Conservation (phyloP, 768 basidiomycete genomes). For the Leccinum rimulosum region DNA sequence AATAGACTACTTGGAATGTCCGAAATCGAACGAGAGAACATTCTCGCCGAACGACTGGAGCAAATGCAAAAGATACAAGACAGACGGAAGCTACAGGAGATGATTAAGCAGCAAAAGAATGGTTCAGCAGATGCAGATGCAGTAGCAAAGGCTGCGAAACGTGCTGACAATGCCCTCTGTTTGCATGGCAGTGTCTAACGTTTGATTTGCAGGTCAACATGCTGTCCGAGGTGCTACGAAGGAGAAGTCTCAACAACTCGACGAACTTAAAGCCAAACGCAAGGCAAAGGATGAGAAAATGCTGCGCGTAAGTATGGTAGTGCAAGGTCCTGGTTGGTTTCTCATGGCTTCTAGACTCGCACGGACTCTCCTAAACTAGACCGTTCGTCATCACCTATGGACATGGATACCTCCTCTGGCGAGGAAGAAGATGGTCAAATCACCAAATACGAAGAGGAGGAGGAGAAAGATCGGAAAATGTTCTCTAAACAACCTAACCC, state of each 20-base stretch:
- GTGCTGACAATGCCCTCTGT: conserved; percentile 40
- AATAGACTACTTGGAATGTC: conserved; percentile 73
- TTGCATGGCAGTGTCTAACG: conserved; percentile 8
- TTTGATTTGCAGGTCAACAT: conserved; percentile 59
- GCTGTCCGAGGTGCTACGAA: conserved; percentile 70
- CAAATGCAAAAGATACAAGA: conserved; percentile 76
- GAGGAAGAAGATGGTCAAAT: conserved; percentile 81
- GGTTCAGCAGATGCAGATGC: conserved; percentile 50
- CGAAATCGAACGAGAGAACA: conserved; percentile 88
- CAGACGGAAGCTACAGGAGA: conserved; percentile 65
- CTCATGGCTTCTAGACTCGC: conserved; percentile 38
- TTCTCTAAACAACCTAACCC: conserved; percentile 42
- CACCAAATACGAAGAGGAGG: conserved; percentile 68
- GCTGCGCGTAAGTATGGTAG: conserved; percentile 55
- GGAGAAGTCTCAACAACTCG: conserved; percentile 75
- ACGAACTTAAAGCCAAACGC: conserved; percentile 82
- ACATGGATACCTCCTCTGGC: conserved; percentile 78
- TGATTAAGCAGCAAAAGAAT: conserved; percentile 65
- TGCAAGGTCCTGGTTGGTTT: conserved; percentile 1
- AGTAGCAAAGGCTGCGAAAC: conserved; percentile 73
- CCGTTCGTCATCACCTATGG: conserved; percentile 77
- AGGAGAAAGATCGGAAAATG: conserved; percentile 57
- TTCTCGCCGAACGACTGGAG: conserved; percentile 76
- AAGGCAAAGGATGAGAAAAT: conserved; percentile 89
- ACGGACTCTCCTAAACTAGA: conserved; percentile 62